These are phyloP conservation scores for Solanum appendiculatum DNA, from an alignment of 257 asterid species.

Conservation along the genomic window DNA sequence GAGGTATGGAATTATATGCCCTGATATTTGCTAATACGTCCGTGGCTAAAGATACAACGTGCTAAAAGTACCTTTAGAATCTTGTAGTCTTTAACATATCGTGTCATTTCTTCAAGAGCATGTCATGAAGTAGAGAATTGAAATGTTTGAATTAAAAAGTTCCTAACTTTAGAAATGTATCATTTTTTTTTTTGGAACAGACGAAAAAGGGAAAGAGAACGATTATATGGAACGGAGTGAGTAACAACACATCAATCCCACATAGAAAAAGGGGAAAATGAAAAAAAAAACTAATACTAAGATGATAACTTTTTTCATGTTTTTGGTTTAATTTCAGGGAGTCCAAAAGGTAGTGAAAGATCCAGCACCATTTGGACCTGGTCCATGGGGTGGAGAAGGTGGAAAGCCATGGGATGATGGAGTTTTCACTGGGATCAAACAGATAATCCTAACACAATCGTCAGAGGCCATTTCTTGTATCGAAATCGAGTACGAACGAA, in stretches of 20 bases:
- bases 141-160: neutral
- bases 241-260: neutral
- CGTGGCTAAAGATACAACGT: neutral
- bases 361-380: slow-evolving; percentile 73
- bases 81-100: neutral
- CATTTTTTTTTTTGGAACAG: neutral
- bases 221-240: neutral
- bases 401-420: slow-evolving; percentile 94
- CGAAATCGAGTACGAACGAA: slow-evolving; percentile 77
- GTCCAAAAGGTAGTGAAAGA: slow-evolving; percentile 32
- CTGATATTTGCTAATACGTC: neutral
- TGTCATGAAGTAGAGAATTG: neutral
- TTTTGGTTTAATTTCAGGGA: slow-evolving; percentile 14
- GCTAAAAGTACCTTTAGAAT: neutral
- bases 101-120: neutral
- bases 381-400: slow-evolving; percentile 94
- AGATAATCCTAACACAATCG: slow-evolving; percentile 40
- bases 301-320: neutral
- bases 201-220: neutral
- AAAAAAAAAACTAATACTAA: neutral
- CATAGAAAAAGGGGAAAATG: neutral
- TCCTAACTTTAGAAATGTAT: neutral
- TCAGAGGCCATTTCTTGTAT: slow-evolving; percentile 42
- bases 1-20: slow-evolving; percentile 27
- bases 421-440: slow-evolving; percentile 66